phyloP scores from a whole-genome alignment of 176 grass and related monocot species.

The Cenchrus purpureus region DNA sequence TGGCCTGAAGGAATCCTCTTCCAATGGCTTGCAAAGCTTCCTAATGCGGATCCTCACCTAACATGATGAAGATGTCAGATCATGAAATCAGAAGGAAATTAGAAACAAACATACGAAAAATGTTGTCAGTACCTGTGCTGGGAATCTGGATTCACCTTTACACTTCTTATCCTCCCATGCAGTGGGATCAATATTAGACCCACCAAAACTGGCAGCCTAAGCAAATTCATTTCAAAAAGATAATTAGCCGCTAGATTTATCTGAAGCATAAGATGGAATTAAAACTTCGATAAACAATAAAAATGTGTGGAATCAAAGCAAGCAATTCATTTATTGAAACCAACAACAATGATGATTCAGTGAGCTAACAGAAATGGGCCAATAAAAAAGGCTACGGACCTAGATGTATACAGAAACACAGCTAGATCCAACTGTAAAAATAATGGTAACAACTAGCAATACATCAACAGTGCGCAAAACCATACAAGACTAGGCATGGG shows the following conservation, averaged over 20 bases:
- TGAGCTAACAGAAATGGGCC: neutral
- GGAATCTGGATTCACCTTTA: constrained; percentile 98
- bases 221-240: constrained; percentile 11
- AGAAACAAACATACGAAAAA: constrained; percentile 13
- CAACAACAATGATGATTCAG: neutral
- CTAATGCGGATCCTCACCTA: constrained; percentile 94
- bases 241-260: neutral
- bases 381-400: neutral
- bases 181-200: constrained; percentile 94
- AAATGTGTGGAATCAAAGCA: neutral
- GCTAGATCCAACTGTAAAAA: neutral
- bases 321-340: neutral
- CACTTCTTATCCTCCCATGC: constrained; percentile 99
- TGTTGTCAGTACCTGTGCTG: constrained; percentile 71
- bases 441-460: neutral
- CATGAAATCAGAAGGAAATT: constrained; percentile 23
- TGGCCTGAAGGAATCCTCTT: constrained; percentile 98
- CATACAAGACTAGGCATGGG: neutral
- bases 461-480: neutral
- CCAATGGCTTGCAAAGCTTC: constrained; percentile 90
- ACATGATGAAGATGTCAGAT: constrained; percentile 43
- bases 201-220: constrained; percentile 95
- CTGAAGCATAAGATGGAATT: neutral
- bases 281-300: constrained; percentile 6
- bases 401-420: neutral